Conservation (phyloP, 2,329 filamentous ascomycete genomes). For the Sarocladiaceae sp. region DNA sequence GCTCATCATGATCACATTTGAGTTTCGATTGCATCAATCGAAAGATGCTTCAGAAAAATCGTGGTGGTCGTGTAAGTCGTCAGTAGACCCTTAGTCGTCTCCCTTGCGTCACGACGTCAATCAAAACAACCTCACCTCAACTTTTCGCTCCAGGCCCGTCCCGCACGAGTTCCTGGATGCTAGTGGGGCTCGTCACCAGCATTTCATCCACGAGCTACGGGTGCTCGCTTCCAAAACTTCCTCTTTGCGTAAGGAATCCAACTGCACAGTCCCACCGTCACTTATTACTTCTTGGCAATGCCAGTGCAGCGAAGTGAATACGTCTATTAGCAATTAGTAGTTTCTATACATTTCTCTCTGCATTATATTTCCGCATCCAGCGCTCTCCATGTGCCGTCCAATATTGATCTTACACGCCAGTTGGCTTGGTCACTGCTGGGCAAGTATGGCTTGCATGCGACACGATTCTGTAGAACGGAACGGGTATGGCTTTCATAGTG, state of each 20-base stretch:
- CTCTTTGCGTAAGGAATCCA: not conserved
- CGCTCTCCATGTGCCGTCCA: not conserved
- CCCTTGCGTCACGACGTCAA: not conserved
- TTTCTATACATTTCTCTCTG: constrained; percentile 6
- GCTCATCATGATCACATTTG: no score
- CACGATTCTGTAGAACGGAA: not conserved
- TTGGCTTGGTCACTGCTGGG: not conserved
- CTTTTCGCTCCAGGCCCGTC: not conserved
- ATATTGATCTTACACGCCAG: not conserved
- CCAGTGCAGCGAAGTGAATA: not conserved
- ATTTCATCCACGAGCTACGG: not conserved
- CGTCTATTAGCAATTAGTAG: constrained; percentile 9
- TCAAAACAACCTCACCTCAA: not conserved
- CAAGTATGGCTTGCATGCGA: not conserved
- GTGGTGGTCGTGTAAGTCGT: not conserved
- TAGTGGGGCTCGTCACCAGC: not conserved
- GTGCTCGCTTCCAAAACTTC: not conserved
- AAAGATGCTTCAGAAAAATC: not conserved
- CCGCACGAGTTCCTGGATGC: not conserved
- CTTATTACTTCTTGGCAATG: constrained; percentile 2
- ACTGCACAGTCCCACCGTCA: not conserved
- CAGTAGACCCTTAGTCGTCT: not conserved
- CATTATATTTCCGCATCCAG: not conserved
- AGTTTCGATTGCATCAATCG: no score
- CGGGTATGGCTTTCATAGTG: not conserved